Conservation (phyloP, 345 rosid species). For the Adansonia digitata region DNA sequence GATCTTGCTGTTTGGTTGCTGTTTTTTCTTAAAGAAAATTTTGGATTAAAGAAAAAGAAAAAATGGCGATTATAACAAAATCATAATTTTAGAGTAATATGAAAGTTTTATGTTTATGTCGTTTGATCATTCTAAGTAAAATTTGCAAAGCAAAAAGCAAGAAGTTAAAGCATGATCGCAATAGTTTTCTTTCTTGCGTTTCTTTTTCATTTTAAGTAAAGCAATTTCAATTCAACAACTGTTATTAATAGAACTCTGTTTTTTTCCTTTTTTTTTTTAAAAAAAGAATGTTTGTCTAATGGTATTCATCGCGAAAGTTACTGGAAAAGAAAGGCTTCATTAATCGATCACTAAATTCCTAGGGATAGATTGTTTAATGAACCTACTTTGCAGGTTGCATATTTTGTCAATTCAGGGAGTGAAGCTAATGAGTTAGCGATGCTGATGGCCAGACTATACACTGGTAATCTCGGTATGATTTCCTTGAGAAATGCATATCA, state of each 20-base stretch:
- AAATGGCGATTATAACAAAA: neutral
- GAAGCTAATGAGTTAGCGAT: slow-evolving; percentile 93
- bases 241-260: neutral
- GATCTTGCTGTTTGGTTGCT: slow-evolving; percentile 2
- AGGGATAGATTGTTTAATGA: neutral
- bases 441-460: slow-evolving; percentile 90
- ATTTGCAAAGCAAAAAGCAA: neutral
- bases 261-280: neutral
- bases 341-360: neutral
- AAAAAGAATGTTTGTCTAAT: neutral
- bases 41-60: neutral
- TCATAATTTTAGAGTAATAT: neutral
- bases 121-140: neutral
- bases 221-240: neutral
- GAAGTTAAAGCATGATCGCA: neutral
- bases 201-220: neutral
- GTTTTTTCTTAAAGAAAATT: neutral
- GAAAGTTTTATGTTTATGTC: neutral
- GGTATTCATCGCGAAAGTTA: neutral
- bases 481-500: slow-evolving; percentile 93
- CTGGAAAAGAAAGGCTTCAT: slow-evolving; percentile 3
- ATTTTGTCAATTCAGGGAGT: slow-evolving; percentile 87
- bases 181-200: neutral
- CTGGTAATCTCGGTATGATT: slow-evolving; percentile 81
- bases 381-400: slow-evolving; percentile 65